phyloP scores from a whole-genome alignment of 805 yeast species.

The Kodamaea neixiangensis region DNA sequence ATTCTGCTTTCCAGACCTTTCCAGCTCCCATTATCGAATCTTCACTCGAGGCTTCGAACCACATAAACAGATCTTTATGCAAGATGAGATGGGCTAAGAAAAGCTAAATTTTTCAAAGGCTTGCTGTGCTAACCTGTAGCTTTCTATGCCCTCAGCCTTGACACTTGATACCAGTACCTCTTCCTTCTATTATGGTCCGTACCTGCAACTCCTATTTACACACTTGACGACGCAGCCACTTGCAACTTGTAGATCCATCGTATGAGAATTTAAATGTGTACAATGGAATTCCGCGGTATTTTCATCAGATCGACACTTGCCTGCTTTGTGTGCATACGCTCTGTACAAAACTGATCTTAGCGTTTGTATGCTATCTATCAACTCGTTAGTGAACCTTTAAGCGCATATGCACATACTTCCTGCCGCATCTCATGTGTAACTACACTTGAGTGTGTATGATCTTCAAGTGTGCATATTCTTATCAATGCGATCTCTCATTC shows the following conservation, averaged over 20 bases:
- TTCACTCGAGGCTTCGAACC: background rate
- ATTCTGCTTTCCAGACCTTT: background rate
- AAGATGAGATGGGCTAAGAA: slow-evolving; percentile 2
- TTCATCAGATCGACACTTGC: background rate
- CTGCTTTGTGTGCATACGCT: background rate
- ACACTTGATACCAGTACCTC: too few relatives aligned
- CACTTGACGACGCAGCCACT: background rate
- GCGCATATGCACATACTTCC: too few relatives aligned
- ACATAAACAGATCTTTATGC: slow-evolving; percentile 1
- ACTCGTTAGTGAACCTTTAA: too few relatives aligned
- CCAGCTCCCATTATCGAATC: background rate
- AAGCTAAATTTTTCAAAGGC: background rate
- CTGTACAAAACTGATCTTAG: background rate
- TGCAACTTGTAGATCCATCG: background rate
- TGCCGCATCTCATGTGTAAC: too few relatives aligned
- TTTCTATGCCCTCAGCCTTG: too few relatives aligned
- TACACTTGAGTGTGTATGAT: too few relatives aligned
- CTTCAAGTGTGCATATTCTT: too few relatives aligned
- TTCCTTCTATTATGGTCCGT: too few relatives aligned
- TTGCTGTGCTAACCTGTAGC: background rate
- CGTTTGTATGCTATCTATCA: background rate
- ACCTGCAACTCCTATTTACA: too few relatives aligned
- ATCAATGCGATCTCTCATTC: too few relatives aligned
- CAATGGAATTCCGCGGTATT: background rate
- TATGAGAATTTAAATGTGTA: background rate